Base-by-base conservation (phyloP, 2,329 filamentous ascomycete species). In the Mariannaea elegans region DNA sequence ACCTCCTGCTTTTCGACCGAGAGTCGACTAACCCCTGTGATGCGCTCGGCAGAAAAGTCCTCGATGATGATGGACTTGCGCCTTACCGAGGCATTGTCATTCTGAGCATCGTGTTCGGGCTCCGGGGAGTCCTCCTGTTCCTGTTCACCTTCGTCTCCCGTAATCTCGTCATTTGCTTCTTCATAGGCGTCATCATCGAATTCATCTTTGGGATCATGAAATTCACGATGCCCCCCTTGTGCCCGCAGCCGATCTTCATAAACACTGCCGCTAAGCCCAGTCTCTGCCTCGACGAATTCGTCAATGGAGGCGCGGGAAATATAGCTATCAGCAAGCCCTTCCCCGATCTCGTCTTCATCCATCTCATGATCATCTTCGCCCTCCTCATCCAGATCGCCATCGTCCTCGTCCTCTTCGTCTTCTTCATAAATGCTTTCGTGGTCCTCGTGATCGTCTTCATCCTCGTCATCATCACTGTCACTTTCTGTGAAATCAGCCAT, bases 401-500 rank as follows among this genome's bases (percentile, higher is more conserved):
- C 81, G 4, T 83, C 73, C 21, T 83, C 73, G 5, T 78, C 76
- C 2, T 80, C 77, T 1, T 79, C 71, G 50, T 78, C 75, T 16
- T 85, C 83, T 2, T 79, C 81, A 24, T 83, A 77, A 13, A 64
- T 62, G 61, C 73, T 76, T 5, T 59, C 79, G 13, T 82, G 81
- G 10, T 82, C 78, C 27, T 82, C 82, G 31, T 85, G 84, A 14
- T 87, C 86, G 8, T 85, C 81, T n/a, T 87, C 86, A 7, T 85
- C 82, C 1, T 83, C 81, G 7, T 82, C 84, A 2, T 84, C 85
- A 12, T 69, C 76, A 51, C 75, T 88, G 62, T 95, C 94, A 42
- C 91, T 96, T 51, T 90, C 91, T 1, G 91, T 93, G 69, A 98
- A 98, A 53, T 97, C 92, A 39, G 93, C 91, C 23, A 97, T 78